phyloP scores from a whole-genome alignment of 1,284 basidiomycete genomes.

The Neolentinus lepideus region DNA sequence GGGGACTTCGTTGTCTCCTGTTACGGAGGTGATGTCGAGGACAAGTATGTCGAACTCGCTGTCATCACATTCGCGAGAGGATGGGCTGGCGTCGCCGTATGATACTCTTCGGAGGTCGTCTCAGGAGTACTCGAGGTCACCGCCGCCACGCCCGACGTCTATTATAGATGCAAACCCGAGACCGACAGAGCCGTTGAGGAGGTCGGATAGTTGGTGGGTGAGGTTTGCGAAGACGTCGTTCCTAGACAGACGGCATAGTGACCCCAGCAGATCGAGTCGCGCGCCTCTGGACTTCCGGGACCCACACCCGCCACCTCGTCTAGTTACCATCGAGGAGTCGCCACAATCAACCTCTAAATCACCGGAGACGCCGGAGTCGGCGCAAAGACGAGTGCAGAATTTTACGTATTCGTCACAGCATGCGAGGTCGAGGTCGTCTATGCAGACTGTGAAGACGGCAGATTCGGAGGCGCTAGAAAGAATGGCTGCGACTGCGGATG shows the following conservation, averaged over 20 bases:
- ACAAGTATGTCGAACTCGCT: constrained; percentile 15
- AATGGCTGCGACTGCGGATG: constrained; percentile 58
- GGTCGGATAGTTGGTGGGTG: constrained; percentile 40
- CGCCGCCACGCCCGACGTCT: constrained; percentile 25
- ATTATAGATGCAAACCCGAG: constrained; percentile 31
- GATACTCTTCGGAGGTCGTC: constrained; percentile 12
- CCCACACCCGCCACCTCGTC: constrained; percentile 59
- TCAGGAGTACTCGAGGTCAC: constrained; percentile 19
- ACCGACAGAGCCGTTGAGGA: constrained; percentile 23
- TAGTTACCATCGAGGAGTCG: constrained; percentile 49
- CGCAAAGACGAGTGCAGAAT: constrained; percentile 7
- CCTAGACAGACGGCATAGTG: constrained; percentile 29
- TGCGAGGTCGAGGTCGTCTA: constrained; percentile 43
- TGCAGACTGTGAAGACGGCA: constrained; percentile 47
- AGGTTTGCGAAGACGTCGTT: constrained; percentile 34
- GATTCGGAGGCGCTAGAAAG: constrained; percentile 60
- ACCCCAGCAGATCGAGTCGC: constrained; percentile 11
- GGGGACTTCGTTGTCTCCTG: constrained; percentile 17
- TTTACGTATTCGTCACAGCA: constrained; percentile 19
- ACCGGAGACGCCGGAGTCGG: constrained; percentile 3
- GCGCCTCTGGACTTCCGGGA: constrained; percentile 52
- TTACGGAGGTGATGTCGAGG: constrained; percentile 19
- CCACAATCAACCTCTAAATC: constrained; percentile 17
- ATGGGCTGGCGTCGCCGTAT: constrained; percentile 2
- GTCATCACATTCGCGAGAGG: constrained; percentile 2